Evolutionary conservation across 495 filamentous ascomycete species (phyloP).

Genomic region (Podospora appendiculata): DNA sequence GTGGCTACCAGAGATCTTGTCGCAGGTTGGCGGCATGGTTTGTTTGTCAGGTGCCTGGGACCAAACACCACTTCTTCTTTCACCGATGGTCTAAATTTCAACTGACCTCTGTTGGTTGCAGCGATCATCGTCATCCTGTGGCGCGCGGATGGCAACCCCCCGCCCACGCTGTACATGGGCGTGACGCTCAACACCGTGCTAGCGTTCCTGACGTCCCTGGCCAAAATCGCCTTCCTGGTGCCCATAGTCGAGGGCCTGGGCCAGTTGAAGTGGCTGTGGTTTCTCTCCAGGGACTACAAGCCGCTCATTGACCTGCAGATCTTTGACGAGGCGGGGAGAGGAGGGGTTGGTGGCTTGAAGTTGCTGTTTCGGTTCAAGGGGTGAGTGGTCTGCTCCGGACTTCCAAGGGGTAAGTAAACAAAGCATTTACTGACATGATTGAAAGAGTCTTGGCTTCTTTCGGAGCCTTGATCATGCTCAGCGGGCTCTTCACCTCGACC

Average conservation of each 20-base stretch:
- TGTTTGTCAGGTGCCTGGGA: too few relatives aligned
- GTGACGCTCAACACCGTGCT: slow-evolving; percentile 40
- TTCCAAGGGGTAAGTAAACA: too few relatives aligned
- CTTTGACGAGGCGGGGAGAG: slow-evolving; percentile 36
- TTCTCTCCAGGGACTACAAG: slow-evolving; percentile 15
- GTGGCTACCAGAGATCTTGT: too few relatives aligned
- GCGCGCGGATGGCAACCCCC: slow-evolving; percentile 27
- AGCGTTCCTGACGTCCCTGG: slow-evolving; percentile 33
- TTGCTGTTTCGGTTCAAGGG: slow-evolving; percentile 13
- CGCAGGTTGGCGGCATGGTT: too few relatives aligned
- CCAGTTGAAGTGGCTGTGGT: slow-evolving; percentile 44
- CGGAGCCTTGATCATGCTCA: too few relatives aligned
- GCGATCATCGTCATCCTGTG: slow-evolving; percentile 29
- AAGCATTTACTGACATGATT: too few relatives aligned
- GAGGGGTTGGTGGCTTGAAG: slow-evolving; percentile 26
- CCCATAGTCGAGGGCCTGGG: slow-evolving; percentile 29
- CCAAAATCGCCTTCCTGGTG: slow-evolving; percentile 31
- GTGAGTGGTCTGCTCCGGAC: too few relatives aligned
- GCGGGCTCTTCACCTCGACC: too few relatives aligned
- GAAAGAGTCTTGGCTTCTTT: too few relatives aligned
- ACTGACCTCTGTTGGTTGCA: not conserved
- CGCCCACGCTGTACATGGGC: slow-evolving; percentile 32
- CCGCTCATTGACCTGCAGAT: slow-evolving; percentile 32
- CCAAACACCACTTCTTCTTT: too few relatives aligned
- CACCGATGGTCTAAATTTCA: too few relatives aligned